Percentiles rank a stretch among this genome's conserved stretches.
phyloP scores from a whole-genome alignment of 1,284 basidiomycete species.

The Ceratobasidium theobromae region DNA sequence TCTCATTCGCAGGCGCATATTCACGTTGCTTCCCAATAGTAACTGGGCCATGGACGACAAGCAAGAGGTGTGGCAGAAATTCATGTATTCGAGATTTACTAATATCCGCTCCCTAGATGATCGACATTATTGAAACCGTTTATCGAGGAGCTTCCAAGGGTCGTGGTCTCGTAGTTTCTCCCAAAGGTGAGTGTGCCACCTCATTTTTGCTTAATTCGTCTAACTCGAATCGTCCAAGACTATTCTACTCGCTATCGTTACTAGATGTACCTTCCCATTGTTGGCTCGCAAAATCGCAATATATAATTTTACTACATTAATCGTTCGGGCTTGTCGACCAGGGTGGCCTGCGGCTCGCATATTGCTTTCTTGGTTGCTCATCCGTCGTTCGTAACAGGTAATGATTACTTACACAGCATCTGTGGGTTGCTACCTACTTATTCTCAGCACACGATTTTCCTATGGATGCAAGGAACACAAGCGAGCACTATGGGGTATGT shows the following conservation, averaged over 20 bases:
- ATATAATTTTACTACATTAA: no score
- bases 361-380: no score
- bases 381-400: no score
- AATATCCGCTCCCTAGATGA: constrained; percentile 58
- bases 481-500: no score
- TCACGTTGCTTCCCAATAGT: constrained; percentile 48
- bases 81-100: neutral
- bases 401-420: no score
- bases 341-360: no score
- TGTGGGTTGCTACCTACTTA: no score
- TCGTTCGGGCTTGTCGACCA: no score
- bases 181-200: constrained; percentile 69
- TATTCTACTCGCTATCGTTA: constrained; percentile 85
- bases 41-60: constrained; percentile 98
- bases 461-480: no score
- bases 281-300: neutral
- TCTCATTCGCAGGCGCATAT: neutral
- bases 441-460: no score
- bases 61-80: constrained; percentile 69
- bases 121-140: constrained; percentile 98
- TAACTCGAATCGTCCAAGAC: constrained; percentile 52
- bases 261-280: constrained; percentile 43
- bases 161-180: constrained; percentile 95
- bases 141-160: constrained; percentile 98
- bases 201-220: neutral